Evolutionary conservation across 2,329 filamentous ascomycete genomes (phyloP).

Genomic region (Polychaeton citri): DNA sequence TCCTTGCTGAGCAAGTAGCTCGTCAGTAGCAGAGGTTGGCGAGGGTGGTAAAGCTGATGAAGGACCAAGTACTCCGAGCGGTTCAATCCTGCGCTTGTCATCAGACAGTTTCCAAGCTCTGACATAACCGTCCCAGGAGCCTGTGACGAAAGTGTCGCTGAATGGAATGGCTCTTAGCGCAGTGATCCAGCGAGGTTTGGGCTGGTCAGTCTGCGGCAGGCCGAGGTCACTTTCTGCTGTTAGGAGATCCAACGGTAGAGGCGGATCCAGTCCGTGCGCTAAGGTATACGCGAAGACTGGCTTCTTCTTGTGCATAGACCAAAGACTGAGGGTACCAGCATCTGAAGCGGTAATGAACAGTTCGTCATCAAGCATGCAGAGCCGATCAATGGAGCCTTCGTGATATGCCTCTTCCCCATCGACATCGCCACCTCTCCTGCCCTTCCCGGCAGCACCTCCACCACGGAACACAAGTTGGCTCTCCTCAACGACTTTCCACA

Average conservation of each 20-base stretch:
- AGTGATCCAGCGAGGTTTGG: conserved; percentile 69
- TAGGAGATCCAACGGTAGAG: conserved; percentile 52
- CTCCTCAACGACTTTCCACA: conserved; percentile 96
- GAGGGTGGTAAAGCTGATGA: conserved; percentile 32
- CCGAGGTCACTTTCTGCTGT: conserved; percentile 55
- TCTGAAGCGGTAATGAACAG: conserved; percentile 90
- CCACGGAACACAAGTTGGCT: conserved; percentile 90
- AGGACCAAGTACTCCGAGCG: conserved; percentile 43
- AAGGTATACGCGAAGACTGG: conserved; percentile 65
- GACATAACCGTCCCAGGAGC: conserved; percentile 87
- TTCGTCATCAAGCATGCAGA: conserved; percentile 78
- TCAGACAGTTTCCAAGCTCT: conserved; percentile 73
- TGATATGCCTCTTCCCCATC: conserved; percentile 35
- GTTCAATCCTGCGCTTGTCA: conserved; percentile 67
- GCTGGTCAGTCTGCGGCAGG: conserved; percentile 15
- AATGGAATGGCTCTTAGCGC: conserved; percentile 77
- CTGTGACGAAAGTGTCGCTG: conserved; percentile 77
- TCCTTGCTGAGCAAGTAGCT: background rate
- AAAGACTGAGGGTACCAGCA: conserved; percentile 74
- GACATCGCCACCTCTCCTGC: conserved; percentile 26
- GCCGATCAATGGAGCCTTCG: conserved; percentile 81
- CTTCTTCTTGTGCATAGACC: conserved; percentile 91
- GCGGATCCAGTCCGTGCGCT: conserved; percentile 73
- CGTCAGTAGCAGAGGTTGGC: background rate
- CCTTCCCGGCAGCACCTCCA: conserved; percentile 38